Conservation (phyloP, 2,329 filamentous ascomycete genomes). For the Acrodontium crateriforme region DNA sequence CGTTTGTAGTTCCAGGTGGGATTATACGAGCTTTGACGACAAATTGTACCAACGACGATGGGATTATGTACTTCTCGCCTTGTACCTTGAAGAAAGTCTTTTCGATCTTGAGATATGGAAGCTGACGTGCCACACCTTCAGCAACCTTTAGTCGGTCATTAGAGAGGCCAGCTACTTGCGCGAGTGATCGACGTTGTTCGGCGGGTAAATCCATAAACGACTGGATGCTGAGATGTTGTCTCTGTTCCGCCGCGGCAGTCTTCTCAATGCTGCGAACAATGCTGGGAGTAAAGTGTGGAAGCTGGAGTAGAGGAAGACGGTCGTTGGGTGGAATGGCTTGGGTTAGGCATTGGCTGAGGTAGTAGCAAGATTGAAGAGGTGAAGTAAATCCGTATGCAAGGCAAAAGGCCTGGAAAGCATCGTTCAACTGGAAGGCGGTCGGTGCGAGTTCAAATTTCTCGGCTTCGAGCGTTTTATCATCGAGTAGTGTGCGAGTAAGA, state of each 20-base stretch:
- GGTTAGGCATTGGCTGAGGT: constrained; percentile 70
- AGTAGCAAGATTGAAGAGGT: constrained; percentile 71
- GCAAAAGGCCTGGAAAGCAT: constrained; percentile 74
- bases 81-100: constrained; percentile 98
- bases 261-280: constrained; percentile 54
- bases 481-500: constrained; percentile 73
- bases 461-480: constrained; percentile 61
- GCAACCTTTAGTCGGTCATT: constrained; percentile 65
- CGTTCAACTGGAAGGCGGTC: constrained; percentile 70
- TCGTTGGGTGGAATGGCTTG: constrained; percentile 73
- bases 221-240: constrained; percentile 62
- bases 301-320: constrained; percentile 61
- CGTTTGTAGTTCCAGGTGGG: constrained; percentile 63
- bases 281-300: constrained; percentile 67
- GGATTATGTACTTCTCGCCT: constrained; percentile 84
- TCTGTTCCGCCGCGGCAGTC: constrained; percentile 41
- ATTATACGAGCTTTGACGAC: constrained; percentile 92
- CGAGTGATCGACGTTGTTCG: constrained; percentile 55
- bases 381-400: constrained; percentile 75
- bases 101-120: constrained; percentile 71
- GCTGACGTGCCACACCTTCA: constrained; percentile 63
- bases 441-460: constrained; percentile 85
- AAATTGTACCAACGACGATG: constrained; percentile 81
- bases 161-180: constrained; percentile 57
- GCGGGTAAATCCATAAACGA: constrained; percentile 79